Evolutionary conservation across 805 yeast genomes (phyloP).

Genomic region (Kodamaea kakaduensis): DNA sequence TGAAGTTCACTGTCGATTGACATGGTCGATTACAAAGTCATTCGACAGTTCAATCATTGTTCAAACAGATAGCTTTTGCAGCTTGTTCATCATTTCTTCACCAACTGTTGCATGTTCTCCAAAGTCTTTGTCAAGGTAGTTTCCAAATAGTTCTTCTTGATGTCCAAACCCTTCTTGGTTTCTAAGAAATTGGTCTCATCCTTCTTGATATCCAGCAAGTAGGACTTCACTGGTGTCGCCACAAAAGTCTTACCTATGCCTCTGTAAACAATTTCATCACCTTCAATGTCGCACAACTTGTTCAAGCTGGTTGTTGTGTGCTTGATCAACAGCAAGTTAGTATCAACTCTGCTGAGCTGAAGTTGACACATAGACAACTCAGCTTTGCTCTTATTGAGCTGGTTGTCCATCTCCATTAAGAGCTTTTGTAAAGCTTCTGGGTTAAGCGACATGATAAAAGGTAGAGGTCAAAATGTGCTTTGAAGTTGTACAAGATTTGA

Average conservation of each 20-base stretch:
- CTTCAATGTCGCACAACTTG: constrained; percentile 31
- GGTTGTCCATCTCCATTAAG: constrained; percentile 63
- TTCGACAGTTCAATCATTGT: too few relatives aligned
- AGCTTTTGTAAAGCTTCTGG: constrained; percentile 50
- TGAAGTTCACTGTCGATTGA: too few relatives aligned
- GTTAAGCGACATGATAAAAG: constrained; percentile 23
- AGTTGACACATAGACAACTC: constrained; percentile 54
- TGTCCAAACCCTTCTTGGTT: constrained; percentile 54
- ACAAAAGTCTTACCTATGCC: constrained; percentile 79
- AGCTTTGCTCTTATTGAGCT: constrained; percentile 53
- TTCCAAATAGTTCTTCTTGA: constrained; percentile 68
- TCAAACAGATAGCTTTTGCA: too few relatives aligned
- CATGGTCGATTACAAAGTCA: too few relatives aligned
- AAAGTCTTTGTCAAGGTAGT: constrained; percentile 74
- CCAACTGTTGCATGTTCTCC: constrained; percentile 53
- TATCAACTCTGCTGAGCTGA: constrained; percentile 47
- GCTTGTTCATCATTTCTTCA: constrained; percentile 10
- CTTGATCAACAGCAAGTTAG: constrained; percentile 50
- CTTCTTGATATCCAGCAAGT: constrained; percentile 43
- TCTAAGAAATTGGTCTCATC: constrained; percentile 58
- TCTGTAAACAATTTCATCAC: constrained; percentile 64
- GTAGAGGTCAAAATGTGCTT: too few relatives aligned
- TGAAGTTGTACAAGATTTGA: background rate
- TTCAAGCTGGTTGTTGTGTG: constrained; percentile 56
- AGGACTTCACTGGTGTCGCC: constrained; percentile 40